Base-by-base conservation (phyloP, 345 rosid genomes). In the Boechera retrofracta region DNA sequence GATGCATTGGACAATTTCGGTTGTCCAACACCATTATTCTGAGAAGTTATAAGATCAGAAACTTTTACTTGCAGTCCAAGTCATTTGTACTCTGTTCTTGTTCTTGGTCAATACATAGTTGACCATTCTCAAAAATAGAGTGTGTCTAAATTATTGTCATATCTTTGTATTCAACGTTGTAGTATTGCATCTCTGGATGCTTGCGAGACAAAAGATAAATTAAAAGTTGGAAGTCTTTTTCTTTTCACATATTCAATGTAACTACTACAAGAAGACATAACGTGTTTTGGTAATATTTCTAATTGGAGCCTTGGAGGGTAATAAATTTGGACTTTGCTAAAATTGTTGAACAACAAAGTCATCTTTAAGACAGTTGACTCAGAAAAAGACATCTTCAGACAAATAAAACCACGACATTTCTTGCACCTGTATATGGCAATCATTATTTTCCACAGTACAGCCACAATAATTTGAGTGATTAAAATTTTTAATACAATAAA, bases 1-100 rank as follows among this genome's bases (percentile, higher is more conserved):
- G 44, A 71, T 72, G 56, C 55, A 66, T 73, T 68, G 92, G 92
- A 41, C 88, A 91, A 84, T 72, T 78, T 79, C 80, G 73, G 94
- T 85, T 91, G 97, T 74, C 89, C 86, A 69, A 74, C 41, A 45
- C 12, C 18, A 58, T 11, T 26, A 62, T 24, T 33, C 12, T 8
- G n/a, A 3, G 26, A 16, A 57, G 10, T 51, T 28, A 18, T 55
- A 1, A 51, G 29, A 39, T 54, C 55, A 21, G 79, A 57, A 53
- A 58, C 45, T 26, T 54, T 47, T 41, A 49, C 56, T 26, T 81
- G 71, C 48, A 52, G n/a, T 28, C 44, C 69, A 78, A 73, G 77
- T 66, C 47, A 66, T 72, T 32, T 58, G 48, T 65, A 24, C 11
- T 58, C 10, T 57, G 54, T 49, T 67, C 28, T 7, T 52, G 74